A percentile compares a stretch with the other conserved stretches of the same genome.
Evolutionary conservation across 441 rosid species (phyloP).

Genomic region (Erysimum cheiri): DNA sequence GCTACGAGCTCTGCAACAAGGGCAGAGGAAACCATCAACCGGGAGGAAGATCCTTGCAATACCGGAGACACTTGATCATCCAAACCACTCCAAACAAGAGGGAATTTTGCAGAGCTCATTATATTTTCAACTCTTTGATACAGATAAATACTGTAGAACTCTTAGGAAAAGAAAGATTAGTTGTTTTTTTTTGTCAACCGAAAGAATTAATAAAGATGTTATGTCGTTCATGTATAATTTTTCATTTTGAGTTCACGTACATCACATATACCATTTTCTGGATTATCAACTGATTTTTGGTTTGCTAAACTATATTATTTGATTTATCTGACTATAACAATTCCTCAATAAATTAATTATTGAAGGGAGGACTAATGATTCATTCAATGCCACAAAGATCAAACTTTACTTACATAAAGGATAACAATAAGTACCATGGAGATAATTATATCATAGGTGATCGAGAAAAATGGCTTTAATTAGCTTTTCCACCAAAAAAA

Average conservation of each 20-base stretch:
- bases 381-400: conserved; percentile 10
- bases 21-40: no score
- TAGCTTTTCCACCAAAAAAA: conserved; percentile 31
- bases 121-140: background rate
- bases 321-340: background rate
- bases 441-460: conserved; percentile 24
- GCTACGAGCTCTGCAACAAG: no score
- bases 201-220: background rate
- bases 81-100: no score
- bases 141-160: background rate
- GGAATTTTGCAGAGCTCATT: background rate
- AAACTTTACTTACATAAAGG: conserved; percentile 33
- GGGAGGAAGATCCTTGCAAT: no score
- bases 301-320: no score
- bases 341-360: background rate
- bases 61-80: no score
- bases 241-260: no score
- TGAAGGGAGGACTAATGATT: conserved; percentile 25
- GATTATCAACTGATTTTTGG: background rate
- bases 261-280: no score
- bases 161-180: no score
- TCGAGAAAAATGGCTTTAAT: conserved; percentile 15
- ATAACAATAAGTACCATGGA: conserved; percentile 28
- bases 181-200: no score
- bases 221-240: no score